A percentile compares a stretch with the other conserved stretches of the same genome.
phyloP scores from a whole-genome alignment of 495 filamentous ascomycete species.

The Viridothelium virens region DNA sequence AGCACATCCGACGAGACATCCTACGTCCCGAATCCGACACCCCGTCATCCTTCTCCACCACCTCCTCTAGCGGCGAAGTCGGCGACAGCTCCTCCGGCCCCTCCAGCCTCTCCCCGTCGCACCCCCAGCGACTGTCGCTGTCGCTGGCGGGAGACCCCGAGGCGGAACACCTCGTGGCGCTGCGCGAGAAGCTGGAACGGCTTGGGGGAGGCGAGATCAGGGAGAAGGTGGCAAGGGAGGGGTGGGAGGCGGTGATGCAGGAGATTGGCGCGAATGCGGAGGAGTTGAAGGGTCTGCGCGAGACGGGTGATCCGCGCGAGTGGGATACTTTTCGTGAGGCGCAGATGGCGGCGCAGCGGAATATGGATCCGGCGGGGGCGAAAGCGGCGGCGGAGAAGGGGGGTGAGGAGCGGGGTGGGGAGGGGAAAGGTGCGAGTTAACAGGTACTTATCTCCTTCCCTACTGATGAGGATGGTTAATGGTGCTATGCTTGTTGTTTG shows the following conservation, averaged over 20 bases:
- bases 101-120: conserved; percentile 20
- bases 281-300: conserved; percentile 29
- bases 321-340: conserved; percentile 23
- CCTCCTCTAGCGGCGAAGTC: neutral
- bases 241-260: conserved; percentile 27
- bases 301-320: conserved; percentile 24
- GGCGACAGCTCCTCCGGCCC: conserved; percentile 24
- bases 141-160: neutral
- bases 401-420: neutral
- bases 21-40: conserved; percentile 38
- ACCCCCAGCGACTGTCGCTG: neutral
- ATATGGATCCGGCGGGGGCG: conserved; percentile 15
- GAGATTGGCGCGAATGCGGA: conserved; percentile 32
- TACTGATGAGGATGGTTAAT: neutral
- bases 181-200: conserved; percentile 93
- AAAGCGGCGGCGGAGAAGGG: neutral
- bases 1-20: conserved; percentile 68
- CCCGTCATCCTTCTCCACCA: too few species aligned
- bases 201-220: conserved; percentile 50
- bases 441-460: neutral
- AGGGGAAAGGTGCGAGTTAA: neutral
- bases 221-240: conserved; percentile 19
- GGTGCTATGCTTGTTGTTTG: neutral
- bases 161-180: conserved; percentile 47
- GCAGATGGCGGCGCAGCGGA: conserved; percentile 23